Percentiles rank a stretch among this genome's conserved stretches.
Evolutionary conservation across 768 basidiomycete genomes (phyloP).

Genomic region (Agrocybe chaxingu): DNA sequence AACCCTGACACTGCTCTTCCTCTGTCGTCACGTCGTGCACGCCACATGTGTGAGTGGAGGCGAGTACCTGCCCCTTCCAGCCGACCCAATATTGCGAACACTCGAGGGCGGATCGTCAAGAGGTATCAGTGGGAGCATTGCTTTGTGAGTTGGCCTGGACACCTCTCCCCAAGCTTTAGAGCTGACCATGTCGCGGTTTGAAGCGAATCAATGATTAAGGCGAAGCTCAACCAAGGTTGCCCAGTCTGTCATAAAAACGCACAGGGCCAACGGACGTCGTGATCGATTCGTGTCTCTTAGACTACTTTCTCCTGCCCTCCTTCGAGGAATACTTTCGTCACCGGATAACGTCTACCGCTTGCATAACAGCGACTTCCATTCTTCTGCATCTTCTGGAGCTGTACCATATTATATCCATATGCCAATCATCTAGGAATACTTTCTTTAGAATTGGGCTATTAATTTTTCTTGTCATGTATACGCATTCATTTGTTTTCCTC

Average conservation of each 20-base stretch:
- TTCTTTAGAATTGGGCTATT: too few species aligned
- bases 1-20: slow-evolving; percentile 67
- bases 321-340: too few species aligned
- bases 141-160: slow-evolving; percentile 57
- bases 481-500: too few species aligned
- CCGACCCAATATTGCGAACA: slow-evolving; percentile 50
- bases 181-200: not conserved
- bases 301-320: not conserved
- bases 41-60: slow-evolving; percentile 70
- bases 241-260: slow-evolving; percentile 69
- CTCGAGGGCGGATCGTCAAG: slow-evolving; percentile 36
- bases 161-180: not conserved
- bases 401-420: too few species aligned
- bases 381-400: too few species aligned
- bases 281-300: not conserved
- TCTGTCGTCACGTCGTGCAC: slow-evolving; percentile 89
- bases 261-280: slow-evolving; percentile 39
- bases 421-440: too few species aligned
- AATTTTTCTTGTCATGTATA: too few species aligned
- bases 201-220: slow-evolving; percentile 70
- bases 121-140: slow-evolving; percentile 68
- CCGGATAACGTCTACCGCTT: too few species aligned
- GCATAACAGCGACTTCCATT: too few species aligned
- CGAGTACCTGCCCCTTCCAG: slow-evolving; percentile 58
- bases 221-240: slow-evolving; percentile 64